Evolutionary conservation across 805 yeast genomes (phyloP).

Genomic region (Candida insectalens): DNA sequence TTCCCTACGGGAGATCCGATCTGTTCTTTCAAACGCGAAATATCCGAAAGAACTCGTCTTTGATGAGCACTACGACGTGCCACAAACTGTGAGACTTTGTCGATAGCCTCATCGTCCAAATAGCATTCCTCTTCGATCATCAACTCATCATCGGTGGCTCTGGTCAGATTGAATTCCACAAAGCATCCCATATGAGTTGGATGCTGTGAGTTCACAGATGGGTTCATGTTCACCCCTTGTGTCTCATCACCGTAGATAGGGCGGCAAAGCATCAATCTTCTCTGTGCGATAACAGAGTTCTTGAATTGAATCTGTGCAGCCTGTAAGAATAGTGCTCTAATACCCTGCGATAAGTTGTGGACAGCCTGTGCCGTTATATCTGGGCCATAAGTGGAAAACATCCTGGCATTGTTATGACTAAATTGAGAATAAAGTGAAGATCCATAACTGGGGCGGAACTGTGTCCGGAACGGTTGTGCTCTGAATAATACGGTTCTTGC

Average conservation of each 20-base stretch:
- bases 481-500: slow-evolving; percentile 15
- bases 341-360: slow-evolving; percentile 41
- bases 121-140: slow-evolving; percentile 13
- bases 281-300: too few relatives aligned
- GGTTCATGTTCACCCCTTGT: neutral
- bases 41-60: slow-evolving; percentile 10
- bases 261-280: neutral
- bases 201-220: neutral
- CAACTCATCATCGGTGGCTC: neutral
- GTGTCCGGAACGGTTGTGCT: slow-evolving; percentile 19
- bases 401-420: slow-evolving; percentile 26
- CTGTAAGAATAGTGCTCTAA: slow-evolving; percentile 28
- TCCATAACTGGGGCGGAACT: slow-evolving; percentile 10
- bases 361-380: slow-evolving; percentile 46
- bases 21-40: slow-evolving; percentile 12
- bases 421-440: slow-evolving; percentile 26
- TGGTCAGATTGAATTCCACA: slow-evolving; percentile 46
- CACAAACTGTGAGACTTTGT: slow-evolving; percentile 5
- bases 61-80: slow-evolving; percentile 11
- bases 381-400: slow-evolving; percentile 28
- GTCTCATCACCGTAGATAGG: neutral
- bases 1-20: slow-evolving; percentile 40
- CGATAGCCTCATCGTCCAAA: slow-evolving; percentile 14
- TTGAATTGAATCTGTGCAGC: slow-evolving; percentile 10
- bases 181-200: slow-evolving; percentile 40